Conservation (phyloP, 306 rosid species). For the Cucumis cinereus region DNA sequence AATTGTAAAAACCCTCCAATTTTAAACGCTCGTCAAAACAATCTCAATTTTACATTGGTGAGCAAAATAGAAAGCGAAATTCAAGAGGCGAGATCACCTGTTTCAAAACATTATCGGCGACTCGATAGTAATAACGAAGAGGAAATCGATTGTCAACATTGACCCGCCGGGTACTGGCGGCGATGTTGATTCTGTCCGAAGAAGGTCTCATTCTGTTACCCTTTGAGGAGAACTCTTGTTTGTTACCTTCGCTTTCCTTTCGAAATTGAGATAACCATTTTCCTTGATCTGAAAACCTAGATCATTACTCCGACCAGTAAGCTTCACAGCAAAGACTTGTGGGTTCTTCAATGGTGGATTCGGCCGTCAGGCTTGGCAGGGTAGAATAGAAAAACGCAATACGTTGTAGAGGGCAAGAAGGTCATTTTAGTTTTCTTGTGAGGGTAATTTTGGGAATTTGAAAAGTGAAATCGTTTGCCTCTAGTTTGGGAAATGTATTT, state of each 20-base stretch:
- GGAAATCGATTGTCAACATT: constrained; percentile 72
- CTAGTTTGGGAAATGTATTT: no score
- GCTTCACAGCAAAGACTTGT: constrained; percentile 3
- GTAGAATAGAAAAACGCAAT: background rate
- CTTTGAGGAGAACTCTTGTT: background rate
- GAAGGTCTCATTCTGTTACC: constrained; percentile 42
- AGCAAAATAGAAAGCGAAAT: constrained; percentile 9
- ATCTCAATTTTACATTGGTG: background rate
- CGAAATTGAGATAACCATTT: constrained; percentile 11
- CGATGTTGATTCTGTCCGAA: constrained; percentile 50
- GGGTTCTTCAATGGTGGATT: constrained; percentile 31
- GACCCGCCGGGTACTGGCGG: constrained; percentile 54
- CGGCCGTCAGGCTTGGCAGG: constrained; percentile 3
- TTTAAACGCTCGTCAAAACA: background rate
- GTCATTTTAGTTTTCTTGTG: constrained; percentile 19
- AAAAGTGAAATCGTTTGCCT: background rate
- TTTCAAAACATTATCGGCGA: constrained; percentile 74
- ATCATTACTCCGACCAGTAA: background rate
- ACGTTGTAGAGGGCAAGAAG: background rate
- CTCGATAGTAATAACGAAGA: constrained; percentile 63
- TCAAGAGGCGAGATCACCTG: constrained; percentile 40
- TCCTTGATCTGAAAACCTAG: constrained; percentile 5
- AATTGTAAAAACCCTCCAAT: background rate
- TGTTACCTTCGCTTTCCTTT: background rate
- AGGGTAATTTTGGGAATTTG: constrained; percentile 25